Evolutionary conservation across 164 flowering plant species (phyloP), one percentile per base, ranked within the genome.

Genomic region (Umbilicus rupestris): DNA sequence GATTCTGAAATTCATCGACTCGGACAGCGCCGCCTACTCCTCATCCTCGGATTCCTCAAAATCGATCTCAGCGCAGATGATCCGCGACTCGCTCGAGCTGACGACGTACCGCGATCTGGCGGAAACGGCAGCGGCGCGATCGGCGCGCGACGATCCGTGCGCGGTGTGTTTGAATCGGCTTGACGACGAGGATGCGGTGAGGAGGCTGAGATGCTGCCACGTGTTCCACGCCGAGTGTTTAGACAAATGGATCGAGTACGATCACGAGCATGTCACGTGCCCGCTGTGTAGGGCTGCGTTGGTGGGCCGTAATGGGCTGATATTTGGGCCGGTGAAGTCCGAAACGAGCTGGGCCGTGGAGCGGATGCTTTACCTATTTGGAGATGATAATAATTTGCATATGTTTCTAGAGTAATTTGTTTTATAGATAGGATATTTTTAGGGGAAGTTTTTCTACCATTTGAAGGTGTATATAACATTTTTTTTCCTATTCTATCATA

Each of bases 161-260:
- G 90, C 86, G 0, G 90, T 87, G 29, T 87, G 93, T 73, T 66
- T 87, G 71, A 75, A 73, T 67, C 76, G 72, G 47, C 44, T 87
- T 70, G 64, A 37, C 66, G 69, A 74, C 65, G 19, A 35, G 0
- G 87, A 84, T 35, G 72, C 73, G 37, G 85, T 85, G 30, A 75
- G 84, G 72, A 82, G 79, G 73, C 76, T 85, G 20, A 76, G 81
- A 70, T 84, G 86, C 52, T 70, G 86, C 75, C 93, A 87, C 57
- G 83, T 85, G 33, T 87, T 85, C 78, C 93, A 87, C 75, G 70
- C 60, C 52, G 73, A 73, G n/a, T 87, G 93, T 73, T 70, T 87
- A 30, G 85, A 85, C 46, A 74, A 78, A 66, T 87, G 93, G 90
- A 64, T 85, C 5, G 75, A 74, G 45, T 74, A 79, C 47, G 78